These are phyloP conservation scores for Albugo laibachii DNA, from an alignment of 352 stramenopile genomes.

Conservation along the genomic window DNA sequence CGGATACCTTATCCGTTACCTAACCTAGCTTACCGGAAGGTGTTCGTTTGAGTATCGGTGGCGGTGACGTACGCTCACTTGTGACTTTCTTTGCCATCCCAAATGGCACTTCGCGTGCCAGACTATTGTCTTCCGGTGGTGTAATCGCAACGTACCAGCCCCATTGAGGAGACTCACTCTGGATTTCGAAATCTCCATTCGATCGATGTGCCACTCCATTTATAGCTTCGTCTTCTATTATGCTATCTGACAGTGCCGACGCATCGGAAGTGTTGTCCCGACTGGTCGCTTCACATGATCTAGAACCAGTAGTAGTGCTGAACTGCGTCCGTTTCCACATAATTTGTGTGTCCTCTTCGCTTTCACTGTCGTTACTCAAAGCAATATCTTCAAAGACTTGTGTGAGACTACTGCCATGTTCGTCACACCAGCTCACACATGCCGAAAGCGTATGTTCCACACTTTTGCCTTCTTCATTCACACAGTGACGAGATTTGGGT, in stretches of 20 bases:
- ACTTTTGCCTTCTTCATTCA: background rate
- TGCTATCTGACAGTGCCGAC: background rate
- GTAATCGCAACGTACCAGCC: slow-evolving; percentile 77
- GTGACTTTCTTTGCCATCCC: too few relatives aligned
- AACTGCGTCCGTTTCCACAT: background rate
- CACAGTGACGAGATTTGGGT: background rate
- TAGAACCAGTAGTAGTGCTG: background rate
- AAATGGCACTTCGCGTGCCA: too few relatives aligned
- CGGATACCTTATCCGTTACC: too few relatives aligned
- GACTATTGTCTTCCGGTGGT: slow-evolving; percentile 31
- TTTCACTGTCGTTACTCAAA: slow-evolving; percentile 8
- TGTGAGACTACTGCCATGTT: background rate
- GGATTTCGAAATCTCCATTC: slow-evolving; percentile 2
- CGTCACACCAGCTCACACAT: background rate
- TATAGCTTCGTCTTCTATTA: background rate
- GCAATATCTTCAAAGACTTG: background rate
- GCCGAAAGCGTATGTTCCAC: background rate
- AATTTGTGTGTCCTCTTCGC: slow-evolving; percentile 17
- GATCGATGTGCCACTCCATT: background rate
- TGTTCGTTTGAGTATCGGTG: too few relatives aligned
- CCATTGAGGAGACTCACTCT: slow-evolving; percentile 61
- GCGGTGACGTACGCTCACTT: too few relatives aligned
- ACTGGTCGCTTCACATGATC: background rate
- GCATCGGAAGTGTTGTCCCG: background rate
- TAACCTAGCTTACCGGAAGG: too few relatives aligned